Percentiles rank a stretch among this genome's conserved stretches.
Conservation (phyloP, 345 rosid genomes). For the Eucalyptus camaldulensis region DNA sequence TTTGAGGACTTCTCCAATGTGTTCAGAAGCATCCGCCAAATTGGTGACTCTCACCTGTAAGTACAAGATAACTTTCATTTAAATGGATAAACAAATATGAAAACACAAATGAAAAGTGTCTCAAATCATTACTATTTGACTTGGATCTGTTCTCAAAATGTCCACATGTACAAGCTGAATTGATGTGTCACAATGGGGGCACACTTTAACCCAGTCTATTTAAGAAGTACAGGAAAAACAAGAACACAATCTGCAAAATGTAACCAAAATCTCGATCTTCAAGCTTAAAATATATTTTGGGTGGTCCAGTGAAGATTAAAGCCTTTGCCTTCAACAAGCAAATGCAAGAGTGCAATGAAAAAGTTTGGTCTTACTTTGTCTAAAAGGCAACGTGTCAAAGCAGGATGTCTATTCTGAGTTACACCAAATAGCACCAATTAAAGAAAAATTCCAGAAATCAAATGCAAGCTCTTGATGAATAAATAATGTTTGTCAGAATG, state of each 20-base stretch:
- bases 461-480: background rate
- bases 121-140: background rate
- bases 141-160: background rate
- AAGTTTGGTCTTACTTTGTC: background rate
- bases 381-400: background rate
- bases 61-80: background rate
- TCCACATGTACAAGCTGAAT: background rate
- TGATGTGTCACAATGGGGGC: background rate
- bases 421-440: background rate
- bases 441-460: background rate
- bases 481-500: background rate
- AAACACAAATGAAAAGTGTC: background rate
- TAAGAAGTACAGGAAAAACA: background rate
- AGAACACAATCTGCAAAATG: background rate
- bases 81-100: background rate
- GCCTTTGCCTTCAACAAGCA: background rate
- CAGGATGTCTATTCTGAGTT: background rate
- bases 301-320: background rate
- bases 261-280: background rate
- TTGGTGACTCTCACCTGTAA: slow-evolving; percentile 78
- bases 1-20: slow-evolving; percentile 77
- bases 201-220: background rate
- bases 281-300: background rate
- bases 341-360: background rate
- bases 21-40: slow-evolving; percentile 80